phyloP scores from a whole-genome alignment of 805 yeast genomes.

The Diddensiella santjacobensis region DNA sequence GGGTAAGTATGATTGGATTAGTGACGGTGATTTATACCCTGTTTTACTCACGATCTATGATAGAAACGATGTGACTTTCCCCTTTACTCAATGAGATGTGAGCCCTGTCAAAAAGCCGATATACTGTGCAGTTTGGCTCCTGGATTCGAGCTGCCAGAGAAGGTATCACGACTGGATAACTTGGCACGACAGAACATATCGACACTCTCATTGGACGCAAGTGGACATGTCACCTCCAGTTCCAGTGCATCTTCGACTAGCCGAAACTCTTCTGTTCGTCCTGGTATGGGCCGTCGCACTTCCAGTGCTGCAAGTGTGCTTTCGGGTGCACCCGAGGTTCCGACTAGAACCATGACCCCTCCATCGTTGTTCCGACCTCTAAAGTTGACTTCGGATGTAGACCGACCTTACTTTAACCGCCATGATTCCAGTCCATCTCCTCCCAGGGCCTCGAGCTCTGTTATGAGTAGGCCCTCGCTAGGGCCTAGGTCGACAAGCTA shows the following conservation, averaged over 20 bases:
- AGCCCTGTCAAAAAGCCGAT: constrained; percentile 33
- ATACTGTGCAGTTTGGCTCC: constrained; percentile 32
- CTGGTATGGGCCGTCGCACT: constrained; percentile 1
- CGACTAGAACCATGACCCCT: neutral
- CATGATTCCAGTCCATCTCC: neutral
- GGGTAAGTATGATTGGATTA: constrained; percentile 26
- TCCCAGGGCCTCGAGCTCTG: constrained; percentile 1
- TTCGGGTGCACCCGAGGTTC: neutral
- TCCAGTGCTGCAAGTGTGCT: constrained; percentile 1
- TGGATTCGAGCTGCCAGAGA: constrained; percentile 20
- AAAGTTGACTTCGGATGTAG: constrained; percentile 1
- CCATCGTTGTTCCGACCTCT: neutral
- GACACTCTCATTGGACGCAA: neutral
- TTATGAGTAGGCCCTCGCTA: constrained; percentile 12
- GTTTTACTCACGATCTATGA: too few species aligned
- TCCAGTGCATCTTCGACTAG: neutral
- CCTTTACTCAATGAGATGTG: constrained; percentile 28
- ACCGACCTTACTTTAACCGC: neutral
- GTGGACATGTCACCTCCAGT: neutral
- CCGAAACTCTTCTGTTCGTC: too few species aligned
- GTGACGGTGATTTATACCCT: neutral
- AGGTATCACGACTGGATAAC: constrained; percentile 19
- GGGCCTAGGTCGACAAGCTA: constrained; percentile 18
- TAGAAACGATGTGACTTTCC: constrained; percentile 34
- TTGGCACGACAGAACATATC: constrained; percentile 16